Evolutionary conservation across 2,329 filamentous ascomycete genomes (phyloP).

Genomic region (Tothia fuscella): DNA sequence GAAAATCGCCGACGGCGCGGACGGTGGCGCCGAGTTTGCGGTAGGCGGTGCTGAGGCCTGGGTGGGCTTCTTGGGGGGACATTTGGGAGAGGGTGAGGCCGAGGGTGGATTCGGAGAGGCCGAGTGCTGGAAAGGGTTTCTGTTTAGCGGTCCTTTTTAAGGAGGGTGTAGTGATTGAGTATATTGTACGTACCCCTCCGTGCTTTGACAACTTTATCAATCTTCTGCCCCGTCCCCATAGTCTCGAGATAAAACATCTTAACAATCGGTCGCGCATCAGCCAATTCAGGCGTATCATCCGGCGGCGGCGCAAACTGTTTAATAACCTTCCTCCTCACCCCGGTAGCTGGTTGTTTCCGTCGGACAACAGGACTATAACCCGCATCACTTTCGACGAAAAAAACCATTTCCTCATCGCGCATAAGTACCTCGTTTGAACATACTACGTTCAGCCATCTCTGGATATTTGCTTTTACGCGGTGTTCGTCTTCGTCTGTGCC

Average conservation of each 20-base stretch:
- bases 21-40: slow-evolving; percentile 89
- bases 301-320: slow-evolving; percentile 98
- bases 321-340: slow-evolving; percentile 84
- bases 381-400: slow-evolving; percentile 98
- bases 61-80: slow-evolving; percentile 81
- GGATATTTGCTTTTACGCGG: slow-evolving; percentile 77
- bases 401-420: slow-evolving; percentile 89
- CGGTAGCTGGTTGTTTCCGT: slow-evolving; percentile 93
- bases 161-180: background rate
- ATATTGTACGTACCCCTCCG: slow-evolving; percentile 56
- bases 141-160: slow-evolving; percentile 19
- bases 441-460: slow-evolving; percentile 90
- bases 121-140: slow-evolving; percentile 51
- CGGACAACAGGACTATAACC: slow-evolving; percentile 93
- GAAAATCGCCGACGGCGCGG: slow-evolving; percentile 87
- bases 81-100: slow-evolving; percentile 81
- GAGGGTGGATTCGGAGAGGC: slow-evolving; percentile 83
- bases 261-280: slow-evolving; percentile 77
- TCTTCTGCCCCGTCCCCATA: slow-evolving; percentile 95
- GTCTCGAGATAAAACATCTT: slow-evolving; percentile 92
- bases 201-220: slow-evolving; percentile 86
- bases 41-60: slow-evolving; percentile 78
- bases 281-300: slow-evolving; percentile 90
- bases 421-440: slow-evolving; percentile 88
- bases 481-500: slow-evolving; percentile 93